Conservation (phyloP, 2,329 filamentous ascomycete species). For the Dactylellina sp. region DNA sequence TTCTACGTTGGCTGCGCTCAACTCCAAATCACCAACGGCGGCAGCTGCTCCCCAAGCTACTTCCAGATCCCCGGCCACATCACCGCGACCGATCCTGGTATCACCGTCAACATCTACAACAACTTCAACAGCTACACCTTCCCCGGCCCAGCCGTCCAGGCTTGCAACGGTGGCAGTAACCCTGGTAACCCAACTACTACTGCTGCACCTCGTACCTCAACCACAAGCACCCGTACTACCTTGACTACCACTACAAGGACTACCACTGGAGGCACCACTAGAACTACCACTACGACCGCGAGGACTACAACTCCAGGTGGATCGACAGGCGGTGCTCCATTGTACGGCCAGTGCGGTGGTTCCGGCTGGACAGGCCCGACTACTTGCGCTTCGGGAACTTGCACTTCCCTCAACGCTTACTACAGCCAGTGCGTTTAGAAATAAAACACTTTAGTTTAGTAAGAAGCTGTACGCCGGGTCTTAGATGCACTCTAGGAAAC, state of each 20-base stretch:
- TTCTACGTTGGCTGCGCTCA: slow-evolving; percentile 63
- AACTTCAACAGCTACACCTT: slow-evolving; percentile 62
- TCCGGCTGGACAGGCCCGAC: slow-evolving; percentile 43
- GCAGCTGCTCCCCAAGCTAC: slow-evolving; percentile 61
- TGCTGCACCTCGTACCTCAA: slow-evolving; percentile 46
- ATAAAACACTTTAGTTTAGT: background rate
- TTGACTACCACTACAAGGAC: slow-evolving; percentile 15
- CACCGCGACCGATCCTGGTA: slow-evolving; percentile 60
- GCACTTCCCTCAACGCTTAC: slow-evolving; percentile 32
- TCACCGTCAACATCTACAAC: slow-evolving; percentile 61
- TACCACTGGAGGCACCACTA: slow-evolving; percentile 36
- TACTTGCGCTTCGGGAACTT: slow-evolving; percentile 46
- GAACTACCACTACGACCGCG: slow-evolving; percentile 36
- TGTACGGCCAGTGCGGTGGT: slow-evolving; percentile 54
- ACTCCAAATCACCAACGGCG: slow-evolving; percentile 61
- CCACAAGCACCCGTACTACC: slow-evolving; percentile 33
- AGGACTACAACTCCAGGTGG: slow-evolving; percentile 40
- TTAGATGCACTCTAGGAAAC: too few relatives aligned
- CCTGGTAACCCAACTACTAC: slow-evolving; percentile 5
- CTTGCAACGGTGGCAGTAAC: slow-evolving; percentile 34
- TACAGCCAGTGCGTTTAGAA: slow-evolving; percentile 50
- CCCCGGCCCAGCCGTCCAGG: slow-evolving; percentile 60
- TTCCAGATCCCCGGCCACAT: slow-evolving; percentile 63
- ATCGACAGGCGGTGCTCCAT: too few relatives aligned
- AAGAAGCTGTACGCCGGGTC: too few relatives aligned